Base-by-base conservation (phyloP, 371 early-diverging fungal species). In the Mortierella sp. region DNA sequence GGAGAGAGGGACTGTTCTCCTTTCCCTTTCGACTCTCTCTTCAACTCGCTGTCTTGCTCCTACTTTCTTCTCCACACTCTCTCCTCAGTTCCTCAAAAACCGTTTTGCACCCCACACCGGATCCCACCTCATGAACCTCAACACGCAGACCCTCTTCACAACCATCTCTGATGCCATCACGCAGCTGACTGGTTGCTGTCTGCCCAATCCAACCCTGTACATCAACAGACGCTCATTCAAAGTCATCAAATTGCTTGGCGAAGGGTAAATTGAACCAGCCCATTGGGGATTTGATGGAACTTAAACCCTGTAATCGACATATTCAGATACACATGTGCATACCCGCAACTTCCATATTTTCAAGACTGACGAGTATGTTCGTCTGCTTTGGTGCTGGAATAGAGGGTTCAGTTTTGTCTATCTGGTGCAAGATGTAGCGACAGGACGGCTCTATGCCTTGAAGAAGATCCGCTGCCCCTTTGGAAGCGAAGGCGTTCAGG, bases 331-430 rank as follows among this genome's bases (percentile, higher is more conserved):
- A n/a, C n/a, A n/a, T n/a, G n/a, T n/a, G n/a, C n/a, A n/a, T n/a
- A n/a, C n/a, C n/a, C n/a, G n/a, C n/a, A n/a, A n/a, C n/a, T n/a
- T n/a, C n/a, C n/a, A n/a, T n/a, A n/a, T n/a, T n/a, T n/a, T n/a
- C n/a, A n/a, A n/a, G n/a, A n/a, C n/a, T n/a, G n/a, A n/a, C n/a
- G n/a, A n/a, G n/a, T n/a, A 28, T 44, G n/a, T 44, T 6, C n/a
- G 44, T 7, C 37, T 34, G 34, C 34, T 34, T 5, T 11, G 11
- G 11, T 34, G 34, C 5, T 34, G 34, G 11, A 5, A 65, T 50
- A 90, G 94, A 44, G 94, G 92, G 4, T 93, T 92, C 78, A 88
- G 91, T 28, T 84, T 85, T 51, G 94, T 93, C 12, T 87, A 89
- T 56, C 73, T 93, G n/a, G 90, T 89, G 5, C 79, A 88, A 60